Evolutionary conservation across 2,329 filamentous ascomycete genomes (phyloP), one percentile per base, ranked within the genome.

Genomic region (Lojkania enalia): DNA sequence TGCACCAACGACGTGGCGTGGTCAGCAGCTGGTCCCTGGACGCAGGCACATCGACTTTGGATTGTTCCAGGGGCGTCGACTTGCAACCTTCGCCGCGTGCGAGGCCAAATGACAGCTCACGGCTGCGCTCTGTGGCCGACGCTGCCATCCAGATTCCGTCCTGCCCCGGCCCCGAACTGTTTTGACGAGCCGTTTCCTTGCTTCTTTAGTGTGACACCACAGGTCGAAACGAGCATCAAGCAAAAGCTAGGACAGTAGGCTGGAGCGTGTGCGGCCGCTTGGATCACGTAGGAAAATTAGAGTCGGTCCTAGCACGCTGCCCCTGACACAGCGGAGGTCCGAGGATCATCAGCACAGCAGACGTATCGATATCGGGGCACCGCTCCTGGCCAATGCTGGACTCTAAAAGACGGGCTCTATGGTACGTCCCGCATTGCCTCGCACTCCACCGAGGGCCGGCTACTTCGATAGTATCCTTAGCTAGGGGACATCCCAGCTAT

Each of bases 291-390:
- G 47, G 33, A 39, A 25, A 14, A 32, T 42, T 25, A 7, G 23
- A 27, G 30, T 15, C 20, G 16, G 20, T 42, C 21, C 23, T 42
- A 18, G 20, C 37, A 20, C 46, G 32, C 39, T 48, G 57, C 58
- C 58, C 59, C 60, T 63, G 60, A 60, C 56, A 64, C 57, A 32
- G n/a, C n/a, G n/a, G n/a, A 18, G n/a, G 25, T 35, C 37, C 13
- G 31, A 25, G 37, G 43, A 44, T 42, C 25, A 44, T 20, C 45
- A 48, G 25, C 35, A 40, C 27, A 31, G 48, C 31, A 31, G 35
- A 57, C 50, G 53, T 44, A 20, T 39, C 52, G 18, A 42, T 46
- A 52, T 5, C 29, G 49, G 58, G 20, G 51, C 58, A 39, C 62
- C 46, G 45, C 37, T 44, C 47, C 48, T 54, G 60, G 54, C 61